These are phyloP conservation scores for Collybia nuda DNA, from an alignment of 768 basidiomycete genomes.

Conservation along the genomic window DNA sequence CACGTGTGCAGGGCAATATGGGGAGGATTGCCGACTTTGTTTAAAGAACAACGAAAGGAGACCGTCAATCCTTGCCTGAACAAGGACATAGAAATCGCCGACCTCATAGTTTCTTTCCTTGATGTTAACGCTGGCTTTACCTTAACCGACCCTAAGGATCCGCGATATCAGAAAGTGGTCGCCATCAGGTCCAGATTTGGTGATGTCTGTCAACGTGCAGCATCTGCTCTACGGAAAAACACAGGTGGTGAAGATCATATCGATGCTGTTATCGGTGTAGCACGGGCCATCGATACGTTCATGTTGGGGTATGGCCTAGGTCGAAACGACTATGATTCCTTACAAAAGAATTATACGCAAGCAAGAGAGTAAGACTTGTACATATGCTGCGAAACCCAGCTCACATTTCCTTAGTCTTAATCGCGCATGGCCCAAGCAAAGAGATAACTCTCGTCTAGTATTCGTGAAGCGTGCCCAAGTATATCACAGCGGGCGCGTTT, in stretches of 20 bases:
- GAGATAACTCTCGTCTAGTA: constrained; percentile 71
- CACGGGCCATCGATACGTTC: constrained; percentile 74
- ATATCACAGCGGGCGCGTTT: constrained; percentile 74
- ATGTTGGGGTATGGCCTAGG: constrained; percentile 71
- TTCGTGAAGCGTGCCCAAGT: constrained; percentile 78
- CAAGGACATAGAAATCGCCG: constrained; percentile 62
- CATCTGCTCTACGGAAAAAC: constrained; percentile 58
- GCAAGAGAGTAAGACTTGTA: constrained; percentile 52
- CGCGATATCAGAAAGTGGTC: constrained; percentile 66
- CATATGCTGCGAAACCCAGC: neutral
- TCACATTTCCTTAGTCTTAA: constrained; percentile 44
- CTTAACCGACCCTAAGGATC: constrained; percentile 71
- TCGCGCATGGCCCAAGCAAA: constrained; percentile 69
- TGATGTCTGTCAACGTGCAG: constrained; percentile 63
- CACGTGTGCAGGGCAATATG: constrained; percentile 75
- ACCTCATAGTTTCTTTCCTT: constrained; percentile 64
- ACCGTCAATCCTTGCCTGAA: constrained; percentile 60
- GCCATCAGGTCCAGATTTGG: constrained; percentile 66
- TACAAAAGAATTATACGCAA: constrained; percentile 68
- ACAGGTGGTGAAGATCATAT: constrained; percentile 78
- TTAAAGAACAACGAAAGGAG: constrained; percentile 56
- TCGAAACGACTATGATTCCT: constrained; percentile 53
- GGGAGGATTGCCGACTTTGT: constrained; percentile 72
- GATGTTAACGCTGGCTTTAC: constrained; percentile 74
- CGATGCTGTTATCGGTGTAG: constrained; percentile 76